Conservation (phyloP, 2,329 filamentous ascomycete species). For the Aspergillus terreus region DNA sequence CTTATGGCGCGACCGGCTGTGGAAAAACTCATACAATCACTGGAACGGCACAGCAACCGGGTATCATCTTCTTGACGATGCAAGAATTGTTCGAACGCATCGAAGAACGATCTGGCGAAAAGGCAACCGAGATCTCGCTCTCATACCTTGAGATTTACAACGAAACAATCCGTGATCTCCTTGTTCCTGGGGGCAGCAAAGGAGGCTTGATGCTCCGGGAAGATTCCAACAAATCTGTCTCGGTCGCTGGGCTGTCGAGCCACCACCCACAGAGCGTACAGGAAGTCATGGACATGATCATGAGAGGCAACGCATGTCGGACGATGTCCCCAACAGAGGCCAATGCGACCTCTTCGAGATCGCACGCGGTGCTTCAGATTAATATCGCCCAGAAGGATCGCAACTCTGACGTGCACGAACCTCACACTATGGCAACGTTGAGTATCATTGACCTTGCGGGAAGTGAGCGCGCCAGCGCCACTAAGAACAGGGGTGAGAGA, state of each 20-base stretch:
- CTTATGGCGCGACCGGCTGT: constrained; percentile 95
- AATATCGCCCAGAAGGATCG: constrained; percentile 92
- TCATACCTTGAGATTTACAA: constrained; percentile 99
- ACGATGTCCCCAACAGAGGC: constrained; percentile 97
- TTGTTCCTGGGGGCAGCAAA: constrained; percentile 81
- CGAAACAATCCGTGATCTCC: constrained; percentile 91
- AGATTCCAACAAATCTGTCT: constrained; percentile 89
- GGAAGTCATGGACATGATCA: constrained; percentile 99
- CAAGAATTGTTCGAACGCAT: constrained; percentile 98
- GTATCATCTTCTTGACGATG: constrained; percentile 99
- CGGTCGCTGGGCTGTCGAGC: constrained; percentile 84
- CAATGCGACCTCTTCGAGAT: constrained; percentile 95
- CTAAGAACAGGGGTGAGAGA: constrained; percentile 90
- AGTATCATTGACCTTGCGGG: constrained; percentile 98
- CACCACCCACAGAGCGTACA: constrained; percentile 87
- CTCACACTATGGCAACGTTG: constrained; percentile 95
- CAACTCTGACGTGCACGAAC: constrained; percentile 87
- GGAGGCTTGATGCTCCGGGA: constrained; percentile 86
- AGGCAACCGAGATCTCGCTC: constrained; percentile 82
- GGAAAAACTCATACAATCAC: constrained; percentile 98
- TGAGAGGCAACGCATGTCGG: constrained; percentile 86
- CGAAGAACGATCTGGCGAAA: constrained; percentile 77
- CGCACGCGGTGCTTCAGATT: constrained; percentile 94
- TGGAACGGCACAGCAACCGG: constrained; percentile 85
- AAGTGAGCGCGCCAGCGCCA: constrained; percentile 91